These are phyloP conservation scores for Colletotrichum australisinense DNA, from an alignment of 2,329 filamentous ascomycete genomes.

Conservation along the genomic window DNA sequence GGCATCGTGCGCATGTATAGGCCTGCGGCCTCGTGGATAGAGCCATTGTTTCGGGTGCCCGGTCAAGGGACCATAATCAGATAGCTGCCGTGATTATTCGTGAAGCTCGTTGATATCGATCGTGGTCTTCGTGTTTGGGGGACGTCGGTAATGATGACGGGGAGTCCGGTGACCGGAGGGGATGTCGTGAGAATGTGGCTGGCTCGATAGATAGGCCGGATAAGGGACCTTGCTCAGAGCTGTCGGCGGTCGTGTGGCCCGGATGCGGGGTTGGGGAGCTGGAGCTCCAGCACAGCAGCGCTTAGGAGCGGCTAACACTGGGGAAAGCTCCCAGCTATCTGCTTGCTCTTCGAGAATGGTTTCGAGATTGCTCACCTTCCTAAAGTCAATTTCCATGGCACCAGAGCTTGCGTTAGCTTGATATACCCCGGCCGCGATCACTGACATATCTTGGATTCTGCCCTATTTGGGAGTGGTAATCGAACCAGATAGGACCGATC, in stretches of 20 bases:
- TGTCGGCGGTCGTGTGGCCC: slow-evolving; percentile 9
- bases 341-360: background rate
- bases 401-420: background rate
- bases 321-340: slow-evolving; percentile 10
- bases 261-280: slow-evolving; percentile 32
- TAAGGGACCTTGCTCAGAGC: slow-evolving; percentile 24
- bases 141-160: background rate
- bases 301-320: slow-evolving; percentile 33
- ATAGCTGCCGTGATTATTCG: background rate
- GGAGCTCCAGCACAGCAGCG: slow-evolving; percentile 28
- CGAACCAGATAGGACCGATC: background rate
- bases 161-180: slow-evolving; percentile 27
- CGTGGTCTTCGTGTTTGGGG: background rate
- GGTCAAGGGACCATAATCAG: slow-evolving; percentile 24
- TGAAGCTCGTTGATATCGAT: background rate
- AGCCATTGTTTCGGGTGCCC: slow-evolving; percentile 20
- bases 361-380: background rate
- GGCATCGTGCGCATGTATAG: slow-evolving; percentile 33
- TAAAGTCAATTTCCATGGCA: slow-evolving; percentile 13
- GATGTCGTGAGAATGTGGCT: slow-evolving; percentile 23
- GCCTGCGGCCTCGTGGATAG: slow-evolving; percentile 32
- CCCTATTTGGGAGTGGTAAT: background rate
- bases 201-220: slow-evolving; percentile 14
- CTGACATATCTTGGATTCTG: background rate
- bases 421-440: background rate